Conservation (phyloP, 352 stramenopile genomes). For the Pythium vanterpoolii region DNA sequence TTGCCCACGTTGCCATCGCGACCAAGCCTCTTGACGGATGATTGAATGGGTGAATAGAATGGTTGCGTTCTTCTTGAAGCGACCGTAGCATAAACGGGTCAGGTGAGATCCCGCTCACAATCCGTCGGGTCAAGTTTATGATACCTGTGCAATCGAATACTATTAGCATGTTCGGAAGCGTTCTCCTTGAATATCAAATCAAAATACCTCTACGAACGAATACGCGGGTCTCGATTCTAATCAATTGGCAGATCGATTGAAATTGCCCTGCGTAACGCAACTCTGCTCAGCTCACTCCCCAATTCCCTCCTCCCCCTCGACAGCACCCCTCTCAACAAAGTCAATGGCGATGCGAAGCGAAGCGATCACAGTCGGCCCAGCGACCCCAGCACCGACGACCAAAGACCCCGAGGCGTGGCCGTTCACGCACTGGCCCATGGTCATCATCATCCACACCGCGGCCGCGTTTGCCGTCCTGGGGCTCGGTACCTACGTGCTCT, state of each 20-base stretch:
- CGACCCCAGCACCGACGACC: neutral
- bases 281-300: neutral
- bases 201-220: neutral
- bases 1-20: slow-evolving; percentile 12
- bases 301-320: neutral
- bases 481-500: slow-evolving; percentile 2
- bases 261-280: neutral
- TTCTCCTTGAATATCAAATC: neutral
- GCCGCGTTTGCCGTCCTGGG: slow-evolving; percentile 4
- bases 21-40: too few relatives aligned
- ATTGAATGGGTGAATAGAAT: too few relatives aligned
- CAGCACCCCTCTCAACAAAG: neutral
- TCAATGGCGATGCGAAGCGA: slow-evolving; percentile 1
- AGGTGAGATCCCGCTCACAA: neutral
- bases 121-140: neutral
- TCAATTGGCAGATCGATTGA: neutral
- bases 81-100: neutral
- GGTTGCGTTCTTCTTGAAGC: too few relatives aligned
- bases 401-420: slow-evolving; percentile 7
- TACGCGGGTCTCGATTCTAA: neutral
- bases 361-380: neutral
- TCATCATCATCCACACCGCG: slow-evolving; percentile 7
- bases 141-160: neutral
- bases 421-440: slow-evolving; percentile 3
- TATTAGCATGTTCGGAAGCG: neutral